Conservation (phyloP, 2,329 filamentous ascomycete genomes). For the Aspergillus caelatus region DNA sequence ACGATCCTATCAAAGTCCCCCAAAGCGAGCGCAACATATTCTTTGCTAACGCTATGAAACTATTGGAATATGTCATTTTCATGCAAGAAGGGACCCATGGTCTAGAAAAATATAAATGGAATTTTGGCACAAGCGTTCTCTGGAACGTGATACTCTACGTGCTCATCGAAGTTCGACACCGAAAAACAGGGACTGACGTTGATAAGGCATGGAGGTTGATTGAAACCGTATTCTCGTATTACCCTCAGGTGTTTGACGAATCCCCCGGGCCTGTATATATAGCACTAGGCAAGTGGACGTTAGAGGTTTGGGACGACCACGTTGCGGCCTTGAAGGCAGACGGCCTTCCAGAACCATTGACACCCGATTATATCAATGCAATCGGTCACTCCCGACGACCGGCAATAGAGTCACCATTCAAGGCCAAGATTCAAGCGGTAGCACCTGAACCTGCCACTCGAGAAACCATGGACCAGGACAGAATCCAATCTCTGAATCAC, state of each 20-base stretch:
- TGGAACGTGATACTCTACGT: conserved; percentile 37
- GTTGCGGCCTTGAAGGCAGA: conserved; percentile 20
- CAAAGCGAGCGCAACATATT: background rate
- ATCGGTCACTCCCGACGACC: background rate
- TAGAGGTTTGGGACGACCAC: conserved; percentile 31
- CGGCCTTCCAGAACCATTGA: conserved; percentile 15
- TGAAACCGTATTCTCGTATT: background rate
- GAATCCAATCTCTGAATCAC: background rate
- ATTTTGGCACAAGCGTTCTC: conserved; percentile 29
- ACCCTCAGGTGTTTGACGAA: conserved; percentile 1
- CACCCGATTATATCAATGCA: background rate
- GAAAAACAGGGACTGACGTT: conserved; percentile 30
- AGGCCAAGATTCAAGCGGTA: too few species aligned
- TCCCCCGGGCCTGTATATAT: conserved; percentile 26
- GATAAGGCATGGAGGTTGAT: conserved; percentile 24
- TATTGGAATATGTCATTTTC: background rate
- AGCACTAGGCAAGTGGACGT: conserved; percentile 32
- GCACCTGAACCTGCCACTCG: background rate
- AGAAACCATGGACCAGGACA: background rate
- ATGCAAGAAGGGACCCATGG: background rate
- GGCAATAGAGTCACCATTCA: background rate
- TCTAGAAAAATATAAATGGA: conserved; percentile 29
- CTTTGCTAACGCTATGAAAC: background rate
- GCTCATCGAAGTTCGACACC: conserved; percentile 32
- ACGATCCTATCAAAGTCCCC: background rate